phyloP scores from a whole-genome alignment of 441 rosid genomes.

The Pelargonium citronellum region DNA sequence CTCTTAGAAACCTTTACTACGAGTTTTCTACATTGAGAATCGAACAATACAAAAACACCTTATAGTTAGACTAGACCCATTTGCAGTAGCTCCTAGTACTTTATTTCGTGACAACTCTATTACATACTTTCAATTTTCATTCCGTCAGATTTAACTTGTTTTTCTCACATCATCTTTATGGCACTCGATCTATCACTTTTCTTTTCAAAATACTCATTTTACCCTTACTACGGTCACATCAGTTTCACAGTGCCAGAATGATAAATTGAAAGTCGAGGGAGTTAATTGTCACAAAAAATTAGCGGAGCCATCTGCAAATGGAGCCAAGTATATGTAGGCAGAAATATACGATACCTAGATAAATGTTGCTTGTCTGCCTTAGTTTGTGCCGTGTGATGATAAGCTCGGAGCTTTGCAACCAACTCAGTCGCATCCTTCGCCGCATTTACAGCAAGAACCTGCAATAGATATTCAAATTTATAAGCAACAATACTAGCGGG shows the following conservation, averaged over 20 bases:
- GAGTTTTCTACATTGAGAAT: neutral
- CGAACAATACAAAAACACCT: neutral
- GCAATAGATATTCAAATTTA: slow-evolving; percentile 15
- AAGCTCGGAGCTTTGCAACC: slow-evolving; percentile 88
- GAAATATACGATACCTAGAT: slow-evolving; percentile 46
- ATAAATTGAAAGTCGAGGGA: neutral
- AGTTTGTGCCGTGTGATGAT: slow-evolving; percentile 93
- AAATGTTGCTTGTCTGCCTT: slow-evolving; percentile 89
- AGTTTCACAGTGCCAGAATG: no score
- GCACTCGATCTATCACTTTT: no score
- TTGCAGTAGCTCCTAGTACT: neutral
- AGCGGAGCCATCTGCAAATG: no score
- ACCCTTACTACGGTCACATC: no score
- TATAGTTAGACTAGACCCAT: no score
- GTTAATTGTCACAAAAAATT: neutral
- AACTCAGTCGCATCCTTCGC: slow-evolving; percentile 96
- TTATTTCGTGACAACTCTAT: neutral
- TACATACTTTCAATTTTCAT: no score
- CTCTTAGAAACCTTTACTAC: neutral
- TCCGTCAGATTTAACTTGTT: no score
- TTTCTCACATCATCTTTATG: no score
- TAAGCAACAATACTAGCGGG: neutral
- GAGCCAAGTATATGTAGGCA: neutral
- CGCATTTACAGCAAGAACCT: slow-evolving; percentile 97
- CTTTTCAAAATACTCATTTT: no score